A percentile compares a stretch with the other conserved stretches of the same genome.
Conservation (phyloP, 2,329 filamentous ascomycete species). For the Phaeosphaeriaceae sp. region DNA sequence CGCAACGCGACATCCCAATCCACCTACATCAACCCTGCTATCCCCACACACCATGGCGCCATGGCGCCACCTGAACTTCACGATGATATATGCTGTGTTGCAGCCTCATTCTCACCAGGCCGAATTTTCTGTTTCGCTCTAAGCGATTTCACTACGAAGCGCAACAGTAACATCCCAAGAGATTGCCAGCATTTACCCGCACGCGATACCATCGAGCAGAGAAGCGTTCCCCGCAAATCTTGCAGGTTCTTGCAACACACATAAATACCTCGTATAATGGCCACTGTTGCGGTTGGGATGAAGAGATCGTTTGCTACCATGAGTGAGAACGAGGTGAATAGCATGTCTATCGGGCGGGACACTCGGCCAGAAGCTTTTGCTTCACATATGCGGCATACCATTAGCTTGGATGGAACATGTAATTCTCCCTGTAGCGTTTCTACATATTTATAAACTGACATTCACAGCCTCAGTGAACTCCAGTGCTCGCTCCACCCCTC, state of each 20-base stretch:
- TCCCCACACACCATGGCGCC: constrained; percentile 6
- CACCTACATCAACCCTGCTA: not conserved
- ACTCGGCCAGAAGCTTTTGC: constrained; percentile 1
- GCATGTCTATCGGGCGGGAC: constrained; percentile 4
- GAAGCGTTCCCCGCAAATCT: too few species aligned
- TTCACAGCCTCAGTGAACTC: constrained; percentile 27
- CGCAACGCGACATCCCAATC: not conserved
- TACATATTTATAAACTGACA: constrained; percentile 6
- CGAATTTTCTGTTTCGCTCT: not conserved
- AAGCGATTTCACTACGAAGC: not conserved
- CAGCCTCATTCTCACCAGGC: constrained; percentile 5
- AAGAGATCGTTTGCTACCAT: constrained; percentile 38
- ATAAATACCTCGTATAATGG: constrained; percentile 22
- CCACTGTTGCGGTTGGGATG: constrained; percentile 32
- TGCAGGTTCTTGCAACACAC: too few species aligned
- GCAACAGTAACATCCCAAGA: not conserved
- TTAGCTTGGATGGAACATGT: constrained; percentile 17
- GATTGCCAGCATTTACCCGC: not conserved
- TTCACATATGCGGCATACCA: constrained; percentile 8
- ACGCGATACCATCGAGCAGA: not conserved
- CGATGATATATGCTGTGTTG: not conserved
- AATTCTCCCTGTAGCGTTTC: not conserved
- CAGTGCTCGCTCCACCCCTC: constrained; percentile 37
- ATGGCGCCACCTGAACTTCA: constrained; percentile 11
- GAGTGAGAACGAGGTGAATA: constrained; percentile 20